Percentiles rank a stretch among this genome's conserved stretches.
Conservation (phyloP, 805 yeast species). For the Sugiyamaella smithiae region DNA sequence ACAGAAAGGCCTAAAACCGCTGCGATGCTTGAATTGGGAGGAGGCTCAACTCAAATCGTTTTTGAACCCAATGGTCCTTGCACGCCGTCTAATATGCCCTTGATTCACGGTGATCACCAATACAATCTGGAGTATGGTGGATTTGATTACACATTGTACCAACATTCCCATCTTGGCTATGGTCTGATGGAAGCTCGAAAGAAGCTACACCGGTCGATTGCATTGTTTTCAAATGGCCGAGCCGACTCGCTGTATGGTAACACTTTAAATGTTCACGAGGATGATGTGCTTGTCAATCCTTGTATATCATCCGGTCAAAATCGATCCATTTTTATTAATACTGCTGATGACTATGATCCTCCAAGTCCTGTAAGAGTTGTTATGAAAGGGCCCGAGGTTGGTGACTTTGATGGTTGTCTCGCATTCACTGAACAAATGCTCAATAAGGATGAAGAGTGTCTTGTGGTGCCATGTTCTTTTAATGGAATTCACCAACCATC, state of each 20-base stretch:
- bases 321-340: slow-evolving; percentile 9
- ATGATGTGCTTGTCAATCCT: slow-evolving; percentile 55
- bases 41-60: slow-evolving; percentile 98
- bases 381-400: slow-evolving; percentile 65
- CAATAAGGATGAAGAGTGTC: slow-evolving; percentile 77
- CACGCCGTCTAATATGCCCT: slow-evolving; percentile 44
- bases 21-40: slow-evolving; percentile 95
- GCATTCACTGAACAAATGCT: slow-evolving; percentile 62
- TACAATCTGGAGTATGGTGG: slow-evolving; percentile 76
- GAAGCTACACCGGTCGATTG: slow-evolving; percentile 63
- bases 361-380: slow-evolving; percentile 45
- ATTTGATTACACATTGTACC: slow-evolving; percentile 74
- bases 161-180: slow-evolving; percentile 90
- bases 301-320: slow-evolving; percentile 79
- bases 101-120: slow-evolving; percentile 85
- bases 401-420: neutral
- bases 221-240: neutral
- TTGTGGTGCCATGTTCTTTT: slow-evolving; percentile 80
- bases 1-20: slow-evolving; percentile 58
- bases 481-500: slow-evolving; percentile 97
- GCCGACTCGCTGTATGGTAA: slow-evolving; percentile 15
- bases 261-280: slow-evolving; percentile 29
- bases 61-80: slow-evolving; percentile 69
- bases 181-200: slow-evolving; percentile 94
- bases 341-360: slow-evolving; percentile 53